Evolutionary conservation across 805 yeast species (phyloP).

Genomic region (Scheffersomyces ergatensis): DNA sequence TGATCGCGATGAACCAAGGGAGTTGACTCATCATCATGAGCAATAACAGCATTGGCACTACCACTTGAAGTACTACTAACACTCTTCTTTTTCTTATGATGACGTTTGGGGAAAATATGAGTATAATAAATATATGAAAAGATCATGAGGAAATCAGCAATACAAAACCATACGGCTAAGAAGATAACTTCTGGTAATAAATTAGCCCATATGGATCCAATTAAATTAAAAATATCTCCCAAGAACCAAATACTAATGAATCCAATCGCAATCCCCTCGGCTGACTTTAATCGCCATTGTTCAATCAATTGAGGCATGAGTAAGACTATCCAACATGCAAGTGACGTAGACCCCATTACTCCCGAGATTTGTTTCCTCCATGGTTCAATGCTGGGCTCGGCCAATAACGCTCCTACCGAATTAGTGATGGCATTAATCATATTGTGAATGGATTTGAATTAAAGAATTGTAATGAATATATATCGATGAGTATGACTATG

Average conservation of each 20-base stretch:
- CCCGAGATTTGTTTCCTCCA: constrained; percentile 45
- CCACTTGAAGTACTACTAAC: not conserved
- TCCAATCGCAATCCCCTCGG: constrained; percentile 72
- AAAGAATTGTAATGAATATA: no score
- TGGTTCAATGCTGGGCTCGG: not conserved
- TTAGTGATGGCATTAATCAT: no score
- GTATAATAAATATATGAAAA: constrained; percentile 58
- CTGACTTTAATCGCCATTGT: constrained; percentile 73
- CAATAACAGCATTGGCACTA: not conserved
- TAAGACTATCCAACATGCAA: constrained; percentile 79
- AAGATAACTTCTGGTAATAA: constrained; percentile 67
- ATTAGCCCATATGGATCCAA: constrained; percentile 69
- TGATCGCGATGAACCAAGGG: constrained; percentile 4
- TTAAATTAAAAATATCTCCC: constrained; percentile 68
- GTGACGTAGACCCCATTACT: constrained; percentile 64
- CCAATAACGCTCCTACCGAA: no score
- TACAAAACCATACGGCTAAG: constrained; percentile 73
- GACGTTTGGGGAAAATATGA: constrained; percentile 39
- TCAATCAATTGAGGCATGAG: constrained; percentile 76
- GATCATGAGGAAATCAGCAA: constrained; percentile 64
- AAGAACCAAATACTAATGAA: constrained; percentile 68
- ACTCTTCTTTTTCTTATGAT: constrained; percentile 13
- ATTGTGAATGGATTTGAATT: no score
- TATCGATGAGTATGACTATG: no score
- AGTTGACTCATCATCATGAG: not conserved